Conservation (phyloP, 371 early-diverging fungal genomes). For the Rhizopus delemar region DNA sequence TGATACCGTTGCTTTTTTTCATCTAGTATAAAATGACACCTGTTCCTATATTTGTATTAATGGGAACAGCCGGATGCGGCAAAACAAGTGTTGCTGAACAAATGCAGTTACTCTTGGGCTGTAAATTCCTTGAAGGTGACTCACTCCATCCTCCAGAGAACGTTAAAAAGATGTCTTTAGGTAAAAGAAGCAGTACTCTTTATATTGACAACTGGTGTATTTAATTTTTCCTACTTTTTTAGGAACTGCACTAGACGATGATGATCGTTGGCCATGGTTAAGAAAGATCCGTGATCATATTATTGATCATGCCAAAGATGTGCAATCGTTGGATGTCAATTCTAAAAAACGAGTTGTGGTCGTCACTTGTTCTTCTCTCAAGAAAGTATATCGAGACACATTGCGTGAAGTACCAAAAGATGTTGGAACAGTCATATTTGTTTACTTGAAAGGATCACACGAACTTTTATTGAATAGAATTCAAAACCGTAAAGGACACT, state of each 20-base stretch:
- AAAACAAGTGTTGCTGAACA: conserved; percentile 58
- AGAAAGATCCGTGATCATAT: conserved; percentile 34
- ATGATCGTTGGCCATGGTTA: conserved; percentile 73
- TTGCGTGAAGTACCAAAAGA: conserved; percentile 42
- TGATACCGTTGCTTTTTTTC: neutral
- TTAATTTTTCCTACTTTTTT: neutral
- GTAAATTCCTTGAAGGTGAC: conserved; percentile 66
- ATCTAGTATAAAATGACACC: conserved; percentile 13
- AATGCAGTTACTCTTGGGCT: conserved; percentile 43
- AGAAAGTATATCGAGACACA: conserved; percentile 62
- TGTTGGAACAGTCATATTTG: conserved; percentile 51
- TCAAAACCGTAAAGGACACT: conserved; percentile 51
- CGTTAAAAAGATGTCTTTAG: conserved; percentile 62
- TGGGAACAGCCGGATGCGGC: conserved; percentile 71
- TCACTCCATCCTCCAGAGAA: conserved; percentile 57
- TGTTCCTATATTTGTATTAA: conserved; percentile 40
- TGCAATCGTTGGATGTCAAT: conserved; percentile 4
- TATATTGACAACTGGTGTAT: neutral
- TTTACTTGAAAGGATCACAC: conserved; percentile 56
- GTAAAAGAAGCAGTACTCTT: conserved; percentile 26
- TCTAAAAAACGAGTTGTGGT: conserved; percentile 34
- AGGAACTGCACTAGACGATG: conserved; percentile 63
- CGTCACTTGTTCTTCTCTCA: conserved; percentile 67
- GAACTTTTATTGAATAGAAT: conserved; percentile 53
- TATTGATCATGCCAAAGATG: conserved; percentile 17